These are phyloP conservation scores for Phalaenopsis equestris DNA, from an alignment of 106 monocot genomes.

Conservation along the genomic window DNA sequence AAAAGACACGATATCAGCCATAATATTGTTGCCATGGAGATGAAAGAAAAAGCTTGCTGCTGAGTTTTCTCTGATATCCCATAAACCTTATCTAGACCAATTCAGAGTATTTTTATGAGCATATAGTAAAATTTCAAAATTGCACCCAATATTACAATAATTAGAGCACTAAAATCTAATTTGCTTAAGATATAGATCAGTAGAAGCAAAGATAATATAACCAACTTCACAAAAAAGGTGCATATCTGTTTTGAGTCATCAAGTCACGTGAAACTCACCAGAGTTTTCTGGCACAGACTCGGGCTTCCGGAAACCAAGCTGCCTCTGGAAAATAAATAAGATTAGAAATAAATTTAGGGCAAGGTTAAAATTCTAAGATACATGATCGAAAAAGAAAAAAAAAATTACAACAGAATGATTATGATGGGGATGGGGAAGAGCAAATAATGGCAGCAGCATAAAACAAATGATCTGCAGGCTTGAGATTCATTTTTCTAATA, in stretches of 20 bases:
- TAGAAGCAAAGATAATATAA: background rate
- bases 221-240: background rate
- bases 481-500: background rate
- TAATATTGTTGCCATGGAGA: background rate
- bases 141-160: background rate
- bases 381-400: background rate
- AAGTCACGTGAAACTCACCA: slow-evolving; percentile 32
- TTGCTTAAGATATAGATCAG: background rate
- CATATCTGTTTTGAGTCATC: background rate
- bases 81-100: background rate
- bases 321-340: slow-evolving; percentile 29
- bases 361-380: background rate
- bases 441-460: background rate
- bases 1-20: background rate
- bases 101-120: background rate
- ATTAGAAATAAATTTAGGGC: background rate
- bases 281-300: slow-evolving; percentile 28
- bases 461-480: background rate
- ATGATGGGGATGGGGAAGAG: no score
- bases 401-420: background rate
- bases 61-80: background rate
- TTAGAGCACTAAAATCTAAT: background rate
- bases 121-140: background rate
- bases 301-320: slow-evolving; percentile 60
- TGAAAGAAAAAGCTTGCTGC: background rate